These are phyloP conservation scores for Blepharisma japonicum DNA, from an alignment of 73 alveolate genomes.

Conservation along the genomic window DNA sequence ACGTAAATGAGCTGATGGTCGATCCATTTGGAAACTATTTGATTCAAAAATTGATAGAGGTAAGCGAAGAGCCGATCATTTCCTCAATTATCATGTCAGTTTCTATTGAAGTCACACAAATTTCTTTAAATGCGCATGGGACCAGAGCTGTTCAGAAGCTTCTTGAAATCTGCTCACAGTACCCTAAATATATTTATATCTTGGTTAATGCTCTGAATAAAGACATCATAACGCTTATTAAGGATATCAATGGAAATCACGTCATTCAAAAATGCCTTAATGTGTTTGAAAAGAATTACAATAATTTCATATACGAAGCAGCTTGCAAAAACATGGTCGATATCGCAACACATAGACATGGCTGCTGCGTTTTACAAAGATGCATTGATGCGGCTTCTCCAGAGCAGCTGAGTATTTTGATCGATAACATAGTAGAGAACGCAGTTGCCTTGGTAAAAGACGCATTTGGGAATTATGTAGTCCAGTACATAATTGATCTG, in stretches of 20 bases:
- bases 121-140: slow-evolving; percentile 68
- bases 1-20: slow-evolving; percentile 31
- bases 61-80: too few species aligned
- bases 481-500: slow-evolving; percentile 47
- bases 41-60: slow-evolving; percentile 50
- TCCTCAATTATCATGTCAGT: too few species aligned
- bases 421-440: slow-evolving; percentile 49
- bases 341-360: slow-evolving; percentile 73
- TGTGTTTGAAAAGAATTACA: slow-evolving; percentile 39
- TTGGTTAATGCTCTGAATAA: slow-evolving; percentile 42
- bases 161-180: slow-evolving; percentile 39
- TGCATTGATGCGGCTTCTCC: slow-evolving; percentile 59
- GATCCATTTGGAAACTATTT: slow-evolving; percentile 86
- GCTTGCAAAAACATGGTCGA: slow-evolving; percentile 49
- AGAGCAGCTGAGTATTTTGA: slow-evolving; percentile 29
- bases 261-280: slow-evolving; percentile 57
- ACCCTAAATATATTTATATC: slow-evolving; percentile 34
- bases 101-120: not conserved
- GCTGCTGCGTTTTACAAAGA: slow-evolving; percentile 79
- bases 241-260: slow-evolving; percentile 72
- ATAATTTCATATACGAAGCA: slow-evolving; percentile 58
- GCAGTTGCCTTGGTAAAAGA: slow-evolving; percentile 51
- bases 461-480: slow-evolving; percentile 79
- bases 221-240: slow-evolving; percentile 47
- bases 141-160: slow-evolving; percentile 67